Conservation (phyloP, 2,329 filamentous ascomycete genomes). For the Elsinoe perseae region DNA sequence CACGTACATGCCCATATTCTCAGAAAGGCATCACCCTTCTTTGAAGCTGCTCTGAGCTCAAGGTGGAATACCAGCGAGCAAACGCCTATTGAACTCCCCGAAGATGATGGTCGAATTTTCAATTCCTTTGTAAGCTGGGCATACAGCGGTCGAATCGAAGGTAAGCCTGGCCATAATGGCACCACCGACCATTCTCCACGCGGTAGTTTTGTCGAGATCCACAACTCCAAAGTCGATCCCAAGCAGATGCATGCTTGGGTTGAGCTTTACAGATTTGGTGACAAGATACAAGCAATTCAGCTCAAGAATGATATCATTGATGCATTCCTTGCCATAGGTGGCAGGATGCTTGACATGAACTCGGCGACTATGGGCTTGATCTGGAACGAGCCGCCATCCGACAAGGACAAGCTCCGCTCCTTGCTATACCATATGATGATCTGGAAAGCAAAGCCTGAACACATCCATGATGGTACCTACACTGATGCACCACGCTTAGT, state of each 20-base stretch:
- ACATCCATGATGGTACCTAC: neutral
- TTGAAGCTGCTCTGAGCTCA: neutral
- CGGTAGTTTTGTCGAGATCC: neutral
- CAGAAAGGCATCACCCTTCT: neutral
- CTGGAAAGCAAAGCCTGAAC: neutral
- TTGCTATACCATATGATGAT: neutral
- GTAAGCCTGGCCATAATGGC: neutral
- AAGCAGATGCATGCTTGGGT: neutral
- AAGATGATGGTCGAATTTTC: conserved; percentile 11
- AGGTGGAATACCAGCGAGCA: conserved; percentile 5
- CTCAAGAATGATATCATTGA: conserved; percentile 4
- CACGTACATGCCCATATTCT: conserved; percentile 5
- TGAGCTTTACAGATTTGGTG: neutral
- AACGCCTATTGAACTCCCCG: conserved; percentile 1
- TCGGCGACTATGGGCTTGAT: neutral
- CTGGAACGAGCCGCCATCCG: conserved; percentile 1
- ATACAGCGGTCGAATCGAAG: neutral
- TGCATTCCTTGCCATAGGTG: neutral
- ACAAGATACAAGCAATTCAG: neutral
- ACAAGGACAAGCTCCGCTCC: neutral
- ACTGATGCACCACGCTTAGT: neutral
- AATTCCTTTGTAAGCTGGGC: conserved; percentile 5
- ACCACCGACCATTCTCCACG: neutral
- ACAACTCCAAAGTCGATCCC: neutral
- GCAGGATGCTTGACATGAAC: neutral